Conservation (phyloP, 2,329 filamentous ascomycete genomes). For the Trichoderma oligosporum region DNA sequence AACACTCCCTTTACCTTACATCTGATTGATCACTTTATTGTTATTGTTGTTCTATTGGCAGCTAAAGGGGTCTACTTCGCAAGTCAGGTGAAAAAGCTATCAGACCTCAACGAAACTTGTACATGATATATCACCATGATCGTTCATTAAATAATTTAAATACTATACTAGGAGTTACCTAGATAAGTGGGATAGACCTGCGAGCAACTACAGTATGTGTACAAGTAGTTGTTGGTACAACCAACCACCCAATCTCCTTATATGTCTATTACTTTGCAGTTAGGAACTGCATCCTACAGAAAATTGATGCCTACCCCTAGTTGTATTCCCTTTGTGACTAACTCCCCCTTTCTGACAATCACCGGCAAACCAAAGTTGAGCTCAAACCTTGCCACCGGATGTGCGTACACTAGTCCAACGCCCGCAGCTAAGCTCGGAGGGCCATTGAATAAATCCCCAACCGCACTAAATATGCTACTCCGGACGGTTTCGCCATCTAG, state of each 20-base stretch:
- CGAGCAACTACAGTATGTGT: not conserved
- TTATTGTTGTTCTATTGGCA: not conserved
- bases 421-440: constrained; percentile 83
- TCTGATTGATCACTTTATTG: not conserved
- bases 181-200: constrained; percentile 9
- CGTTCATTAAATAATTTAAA: not conserved
- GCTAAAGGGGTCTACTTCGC: not conserved
- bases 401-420: constrained; percentile 88
- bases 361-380: constrained; percentile 91
- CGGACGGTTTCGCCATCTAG: constrained; percentile 46
- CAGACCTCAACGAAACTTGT: too few relatives aligned
- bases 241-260: not conserved
- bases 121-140: not conserved
- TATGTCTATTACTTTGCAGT: not conserved
- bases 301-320: constrained; percentile 97
- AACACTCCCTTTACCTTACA: not conserved
- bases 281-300: constrained; percentile 52
- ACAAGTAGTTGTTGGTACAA: not conserved
- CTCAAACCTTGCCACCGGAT: constrained; percentile 89
- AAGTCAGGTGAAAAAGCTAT: not conserved
- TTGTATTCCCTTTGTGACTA: constrained; percentile 84
- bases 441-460: constrained; percentile 68
- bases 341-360: constrained; percentile 75
- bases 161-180: not conserved
- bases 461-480: constrained; percentile 54